Conservation (phyloP, 1,284 basidiomycete genomes). For the Wolfiporia cocos region DNA sequence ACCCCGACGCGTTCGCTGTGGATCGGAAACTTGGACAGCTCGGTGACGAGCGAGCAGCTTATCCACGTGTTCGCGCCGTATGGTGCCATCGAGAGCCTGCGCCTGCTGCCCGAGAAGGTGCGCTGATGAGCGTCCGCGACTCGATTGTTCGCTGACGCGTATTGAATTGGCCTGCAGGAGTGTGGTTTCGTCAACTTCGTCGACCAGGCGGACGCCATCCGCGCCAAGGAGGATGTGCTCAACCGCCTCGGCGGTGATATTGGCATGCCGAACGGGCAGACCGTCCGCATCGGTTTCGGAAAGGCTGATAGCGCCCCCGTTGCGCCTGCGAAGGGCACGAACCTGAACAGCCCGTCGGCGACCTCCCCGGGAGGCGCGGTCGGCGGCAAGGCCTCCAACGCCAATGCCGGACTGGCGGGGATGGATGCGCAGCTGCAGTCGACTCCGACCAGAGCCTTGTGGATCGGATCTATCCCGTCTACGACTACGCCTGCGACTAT, state of each 20-base stretch:
- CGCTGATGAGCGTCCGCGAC: constrained; percentile 20
- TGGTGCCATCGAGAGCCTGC: constrained; percentile 92
- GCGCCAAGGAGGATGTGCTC: constrained; percentile 94
- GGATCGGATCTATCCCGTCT: constrained; percentile 94
- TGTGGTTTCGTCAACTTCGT: constrained; percentile 99
- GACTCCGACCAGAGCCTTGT: constrained; percentile 87
- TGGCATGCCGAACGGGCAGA: constrained; percentile 87
- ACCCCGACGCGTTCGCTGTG: constrained; percentile 93
- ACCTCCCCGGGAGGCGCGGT: constrained; percentile 51
- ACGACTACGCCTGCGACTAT: constrained; percentile 92
- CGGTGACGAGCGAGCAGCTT: constrained; percentile 90
- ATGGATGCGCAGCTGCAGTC: constrained; percentile 82
- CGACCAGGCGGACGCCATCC: constrained; percentile 89
- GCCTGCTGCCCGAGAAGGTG: constrained; percentile 94
- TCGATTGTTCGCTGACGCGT: constrained; percentile 7
- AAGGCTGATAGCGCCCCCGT: constrained; percentile 93
- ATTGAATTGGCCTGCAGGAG: constrained; percentile 47
- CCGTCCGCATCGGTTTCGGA: constrained; percentile 95
- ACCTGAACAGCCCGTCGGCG: constrained; percentile 52
- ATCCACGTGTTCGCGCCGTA: constrained; percentile 94
- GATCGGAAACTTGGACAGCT: constrained; percentile 95
- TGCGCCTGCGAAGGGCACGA: constrained; percentile 74
- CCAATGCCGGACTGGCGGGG: constrained; percentile 47
- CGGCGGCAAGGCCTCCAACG: constrained; percentile 40
- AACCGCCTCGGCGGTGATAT: constrained; percentile 93